Evolutionary conservation across 2,329 filamentous ascomycete genomes (phyloP), one percentile per base, ranked within the genome.

Genomic region (Aureobasidium leucospermi): DNA sequence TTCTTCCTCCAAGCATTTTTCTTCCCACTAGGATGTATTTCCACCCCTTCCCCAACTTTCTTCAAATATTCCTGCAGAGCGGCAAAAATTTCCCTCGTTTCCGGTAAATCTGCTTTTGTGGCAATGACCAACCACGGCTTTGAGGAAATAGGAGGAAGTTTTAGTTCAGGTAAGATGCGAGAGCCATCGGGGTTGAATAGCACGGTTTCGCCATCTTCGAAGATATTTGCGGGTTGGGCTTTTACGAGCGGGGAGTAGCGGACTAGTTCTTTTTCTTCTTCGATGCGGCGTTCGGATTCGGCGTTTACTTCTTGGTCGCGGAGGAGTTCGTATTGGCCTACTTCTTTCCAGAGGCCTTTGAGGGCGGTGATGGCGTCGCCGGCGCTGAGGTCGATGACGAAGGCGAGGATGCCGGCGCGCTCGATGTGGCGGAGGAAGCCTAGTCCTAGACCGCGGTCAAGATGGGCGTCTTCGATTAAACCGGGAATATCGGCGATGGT

Each of bases 111-210:
- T 0, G 90, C 92, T 74, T 97, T 97, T 19, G 92, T 96, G 1
- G 90, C 93, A 45, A 96, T 85, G 5, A 96, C 92, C 68, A 96
- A 94, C 94, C 94, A 99, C 0, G 94, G 92, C 76, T 99, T 99
- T 36, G 83, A 84, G n/a, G 89, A 88, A 65, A 97, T 95, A 42
- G 87, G 84, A n/a, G 89, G 79, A 10, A 82, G 75, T 39, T 73
- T 72, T 36, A 81, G 71, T 28, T 75, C 78, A 42, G 76, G 78
- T 19, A 83, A 72, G 38, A 60, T 49, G 41, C 62, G 31, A 48
- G 66, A 62, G 34, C 63, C 60, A 23, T 65, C 60, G 10, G 65
- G 64, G 42, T 67, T 60, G 11, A 68, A 64, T 13, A 68, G 55
- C n/a, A 63, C 55, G 23, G 23, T 23, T 2, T 43, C 67, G 59